phyloP scores from a whole-genome alignment of 2,329 filamentous ascomycete genomes.

The Ceratocystis harringtonii region DNA sequence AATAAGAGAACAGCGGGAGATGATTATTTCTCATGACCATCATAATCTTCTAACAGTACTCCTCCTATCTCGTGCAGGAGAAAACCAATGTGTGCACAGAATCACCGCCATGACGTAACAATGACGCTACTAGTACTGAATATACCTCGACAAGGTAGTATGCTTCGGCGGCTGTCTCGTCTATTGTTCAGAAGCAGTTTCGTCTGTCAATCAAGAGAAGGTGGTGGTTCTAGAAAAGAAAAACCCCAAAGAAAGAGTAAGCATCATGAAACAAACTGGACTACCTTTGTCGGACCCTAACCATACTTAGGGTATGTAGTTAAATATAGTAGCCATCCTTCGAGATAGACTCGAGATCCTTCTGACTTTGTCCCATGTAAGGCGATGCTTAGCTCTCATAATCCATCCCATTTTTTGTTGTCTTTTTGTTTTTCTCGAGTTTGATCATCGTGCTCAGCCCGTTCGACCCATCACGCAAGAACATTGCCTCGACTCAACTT shows the following conservation, averaged over 20 bases:
- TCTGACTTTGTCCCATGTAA: not conserved
- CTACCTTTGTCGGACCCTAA: not conserved
- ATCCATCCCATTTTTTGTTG: not conserved
- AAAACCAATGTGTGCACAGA: not conserved
- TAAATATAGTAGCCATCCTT: not conserved
- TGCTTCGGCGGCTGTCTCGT: not conserved
- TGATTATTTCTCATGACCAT: no score
- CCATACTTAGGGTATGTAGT: not conserved
- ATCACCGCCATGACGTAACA: not conserved
- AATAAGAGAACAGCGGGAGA: no score
- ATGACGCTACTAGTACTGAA: not conserved
- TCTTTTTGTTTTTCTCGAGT: not conserved
- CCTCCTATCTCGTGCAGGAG: not conserved
- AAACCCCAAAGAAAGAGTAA: not conserved
- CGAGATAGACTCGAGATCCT: not conserved
- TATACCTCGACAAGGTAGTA: not conserved
- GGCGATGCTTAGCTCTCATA: not conserved
- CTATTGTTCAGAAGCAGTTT: not conserved
- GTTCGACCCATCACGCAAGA: not conserved
- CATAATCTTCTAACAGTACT: not conserved
- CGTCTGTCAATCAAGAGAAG: not conserved
- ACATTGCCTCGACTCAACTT: not conserved
- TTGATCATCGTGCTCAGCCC: not conserved
- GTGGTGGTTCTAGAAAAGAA: not conserved
- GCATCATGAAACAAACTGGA: not conserved